Percentiles rank a stretch among this genome's conserved stretches.
phyloP scores from a whole-genome alignment of 2,329 filamentous ascomycete genomes.

The Ophiocordyceps unilateralis region DNA sequence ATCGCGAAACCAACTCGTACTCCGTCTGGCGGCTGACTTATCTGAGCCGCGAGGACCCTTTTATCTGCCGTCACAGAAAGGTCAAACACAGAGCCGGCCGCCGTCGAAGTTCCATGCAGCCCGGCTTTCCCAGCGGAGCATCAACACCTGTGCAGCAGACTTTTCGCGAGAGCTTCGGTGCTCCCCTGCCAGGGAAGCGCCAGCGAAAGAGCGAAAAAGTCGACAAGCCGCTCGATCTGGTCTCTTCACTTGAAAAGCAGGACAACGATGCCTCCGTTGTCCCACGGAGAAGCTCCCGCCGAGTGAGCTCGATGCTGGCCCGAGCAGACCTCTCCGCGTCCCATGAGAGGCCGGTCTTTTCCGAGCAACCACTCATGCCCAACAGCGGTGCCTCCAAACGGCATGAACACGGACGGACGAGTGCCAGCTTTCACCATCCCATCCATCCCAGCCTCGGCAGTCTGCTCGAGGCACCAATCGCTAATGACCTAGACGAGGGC shows the following conservation, averaged over 20 bases:
- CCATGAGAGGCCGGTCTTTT: slow-evolving; percentile 65
- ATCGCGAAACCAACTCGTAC: slow-evolving; percentile 58
- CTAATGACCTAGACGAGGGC: slow-evolving; percentile 53
- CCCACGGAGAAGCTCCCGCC: slow-evolving; percentile 45
- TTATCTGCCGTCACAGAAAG: slow-evolving; percentile 27
- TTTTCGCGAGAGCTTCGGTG: slow-evolving; percentile 63
- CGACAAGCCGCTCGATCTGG: slow-evolving; percentile 42
- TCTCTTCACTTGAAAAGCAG: slow-evolving; percentile 50
- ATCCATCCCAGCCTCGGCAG: slow-evolving; percentile 39
- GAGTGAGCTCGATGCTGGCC: slow-evolving; percentile 82
- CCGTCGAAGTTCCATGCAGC: slow-evolving; percentile 47
- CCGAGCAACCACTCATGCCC: slow-evolving; percentile 38
- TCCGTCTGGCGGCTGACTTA: slow-evolving; percentile 77
- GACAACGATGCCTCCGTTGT: slow-evolving; percentile 39
- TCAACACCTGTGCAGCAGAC: slow-evolving; percentile 59
- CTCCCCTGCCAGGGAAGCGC: slow-evolving; percentile 33
- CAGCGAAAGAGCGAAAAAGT: slow-evolving; percentile 32
- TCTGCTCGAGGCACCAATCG: slow-evolving; percentile 50
- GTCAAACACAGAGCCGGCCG: slow-evolving; percentile 29
- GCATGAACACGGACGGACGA: slow-evolving; percentile 32
- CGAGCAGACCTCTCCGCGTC: slow-evolving; percentile 74
- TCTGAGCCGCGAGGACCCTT: slow-evolving; percentile 46
- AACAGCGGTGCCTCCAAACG: slow-evolving; percentile 34
- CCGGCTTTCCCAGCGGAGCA: slow-evolving; percentile 53
- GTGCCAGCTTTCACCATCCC: slow-evolving; percentile 25